phyloP scores from a whole-genome alignment of 768 basidiomycete genomes.

The Multifurca ochricompacta region DNA sequence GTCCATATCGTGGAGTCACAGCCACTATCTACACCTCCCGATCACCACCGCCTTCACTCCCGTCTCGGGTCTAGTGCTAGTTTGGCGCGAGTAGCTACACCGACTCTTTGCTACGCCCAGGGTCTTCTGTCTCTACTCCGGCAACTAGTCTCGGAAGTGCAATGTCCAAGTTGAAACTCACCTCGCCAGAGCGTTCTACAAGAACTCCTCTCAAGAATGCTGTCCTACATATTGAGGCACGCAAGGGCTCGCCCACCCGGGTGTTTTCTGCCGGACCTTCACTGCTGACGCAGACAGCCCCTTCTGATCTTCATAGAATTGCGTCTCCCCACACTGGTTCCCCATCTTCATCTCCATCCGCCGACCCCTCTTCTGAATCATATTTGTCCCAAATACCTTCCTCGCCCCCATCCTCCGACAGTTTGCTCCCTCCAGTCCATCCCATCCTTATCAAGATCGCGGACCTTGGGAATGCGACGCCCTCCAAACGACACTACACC shows the following conservation, averaged over 20 bases:
- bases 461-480: slow-evolving; percentile 90
- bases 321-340: neutral
- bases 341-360: neutral
- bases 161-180: slow-evolving; percentile 22
- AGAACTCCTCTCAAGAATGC: neutral
- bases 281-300: slow-evolving; percentile 29
- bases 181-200: slow-evolving; percentile 5
- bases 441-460: slow-evolving; percentile 87
- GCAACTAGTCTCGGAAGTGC: slow-evolving; percentile 28
- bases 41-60: slow-evolving; percentile 11
- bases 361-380: neutral
- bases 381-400: neutral
- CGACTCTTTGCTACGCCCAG: slow-evolving; percentile 12
- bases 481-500: slow-evolving; percentile 82
- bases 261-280: slow-evolving; percentile 27
- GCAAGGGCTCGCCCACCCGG: slow-evolving; percentile 8
- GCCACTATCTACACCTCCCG: slow-evolving; percentile 51
- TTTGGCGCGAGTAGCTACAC: slow-evolving; percentile 25
- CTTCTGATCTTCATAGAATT: slow-evolving; percentile 1
- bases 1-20: slow-evolving; percentile 83
- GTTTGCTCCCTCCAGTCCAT: slow-evolving; percentile 7
- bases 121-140: slow-evolving; percentile 23
- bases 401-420: slow-evolving; percentile 10
- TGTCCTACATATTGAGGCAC: slow-evolving; percentile 1
- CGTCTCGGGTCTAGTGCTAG: slow-evolving; percentile 25